Evolutionary conservation across 2,329 filamentous ascomycete species (phyloP).

Genomic region (Alternaria sp.): DNA sequence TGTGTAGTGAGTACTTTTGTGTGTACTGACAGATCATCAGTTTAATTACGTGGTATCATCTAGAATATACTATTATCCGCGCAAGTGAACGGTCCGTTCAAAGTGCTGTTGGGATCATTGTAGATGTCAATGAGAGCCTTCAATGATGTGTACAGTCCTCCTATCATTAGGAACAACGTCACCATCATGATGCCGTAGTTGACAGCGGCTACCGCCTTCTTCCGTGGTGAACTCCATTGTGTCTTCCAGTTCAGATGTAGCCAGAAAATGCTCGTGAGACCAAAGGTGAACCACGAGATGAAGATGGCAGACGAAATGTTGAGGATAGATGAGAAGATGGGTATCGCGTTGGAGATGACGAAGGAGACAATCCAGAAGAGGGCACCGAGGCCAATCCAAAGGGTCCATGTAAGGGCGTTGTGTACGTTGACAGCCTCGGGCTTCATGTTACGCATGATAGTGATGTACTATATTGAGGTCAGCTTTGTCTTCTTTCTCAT

Average conservation of each 20-base stretch:
- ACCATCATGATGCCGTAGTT: conserved; percentile 52
- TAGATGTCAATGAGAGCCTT: conserved; percentile 38
- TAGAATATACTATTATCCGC: conserved; percentile 40
- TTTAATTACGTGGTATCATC: background rate
- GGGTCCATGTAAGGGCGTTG: conserved; percentile 61
- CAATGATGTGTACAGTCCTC: conserved; percentile 35
- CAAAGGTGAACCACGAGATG: conserved; percentile 69
- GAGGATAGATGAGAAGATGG: conserved; percentile 67
- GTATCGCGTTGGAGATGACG: conserved; percentile 53
- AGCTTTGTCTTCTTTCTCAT: background rate
- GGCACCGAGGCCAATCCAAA: conserved; percentile 67
- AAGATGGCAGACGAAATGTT: conserved; percentile 65
- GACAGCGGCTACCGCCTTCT: conserved; percentile 54
- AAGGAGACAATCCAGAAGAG: conserved; percentile 62
- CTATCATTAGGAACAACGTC: conserved; percentile 35
- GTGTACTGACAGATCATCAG: background rate
- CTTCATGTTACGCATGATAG: conserved; percentile 59
- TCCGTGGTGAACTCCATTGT: conserved; percentile 37
- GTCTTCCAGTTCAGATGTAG: conserved; percentile 54
- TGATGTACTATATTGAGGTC: conserved; percentile 58
- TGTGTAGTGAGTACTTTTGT: background rate
- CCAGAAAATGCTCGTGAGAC: conserved; percentile 55
- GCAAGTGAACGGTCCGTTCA: conserved; percentile 40
- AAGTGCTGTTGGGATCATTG: conserved; percentile 28
- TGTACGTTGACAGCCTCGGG: conserved; percentile 47